Conservation (phyloP, 805 yeast species). For the Ogataea minuta region DNA sequence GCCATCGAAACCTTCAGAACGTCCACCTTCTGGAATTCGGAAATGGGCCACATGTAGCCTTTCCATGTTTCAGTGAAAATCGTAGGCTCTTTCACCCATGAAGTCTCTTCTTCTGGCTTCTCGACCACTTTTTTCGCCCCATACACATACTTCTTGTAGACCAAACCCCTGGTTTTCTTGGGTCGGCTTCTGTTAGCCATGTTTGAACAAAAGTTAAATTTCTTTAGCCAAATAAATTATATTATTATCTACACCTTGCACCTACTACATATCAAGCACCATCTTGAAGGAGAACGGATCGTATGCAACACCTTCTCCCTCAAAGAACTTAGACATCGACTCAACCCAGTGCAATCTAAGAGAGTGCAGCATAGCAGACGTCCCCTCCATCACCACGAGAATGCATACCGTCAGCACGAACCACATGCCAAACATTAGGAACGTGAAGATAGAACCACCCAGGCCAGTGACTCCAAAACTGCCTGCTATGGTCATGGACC, state of each 20-base stretch:
- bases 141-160: slow-evolving; percentile 68
- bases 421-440: slow-evolving; percentile 91
- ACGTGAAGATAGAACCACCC: slow-evolving; percentile 70
- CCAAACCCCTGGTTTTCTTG: slow-evolving; percentile 72
- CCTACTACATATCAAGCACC: slow-evolving; percentile 14
- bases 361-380: slow-evolving; percentile 99
- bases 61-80: slow-evolving; percentile 14
- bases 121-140: slow-evolving; percentile 35
- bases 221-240: slow-evolving; percentile 2
- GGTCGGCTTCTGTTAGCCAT: slow-evolving; percentile 92
- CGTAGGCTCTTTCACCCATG: not conserved
- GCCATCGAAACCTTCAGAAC: slow-evolving; percentile 37
- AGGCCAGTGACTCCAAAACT: slow-evolving; percentile 68
- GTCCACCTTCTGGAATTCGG: slow-evolving; percentile 51
- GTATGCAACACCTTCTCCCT: slow-evolving; percentile 92
- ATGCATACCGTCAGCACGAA: slow-evolving; percentile 86
- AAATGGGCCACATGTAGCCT: slow-evolving; percentile 44
- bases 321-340: slow-evolving; percentile 96
- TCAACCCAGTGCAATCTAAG: slow-evolving; percentile 99
- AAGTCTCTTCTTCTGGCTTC: slow-evolving; percentile 30
- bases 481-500: slow-evolving; percentile 90
- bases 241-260: slow-evolving; percentile 10
- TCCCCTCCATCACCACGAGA: slow-evolving; percentile 96
- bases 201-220: not conserved
- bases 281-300: slow-evolving; percentile 74